A percentile compares a stretch with the other conserved stretches of the same genome.
Evolutionary conservation across 495 filamentous ascomycete species (phyloP).

Genomic region (Glonium stellatum): DNA sequence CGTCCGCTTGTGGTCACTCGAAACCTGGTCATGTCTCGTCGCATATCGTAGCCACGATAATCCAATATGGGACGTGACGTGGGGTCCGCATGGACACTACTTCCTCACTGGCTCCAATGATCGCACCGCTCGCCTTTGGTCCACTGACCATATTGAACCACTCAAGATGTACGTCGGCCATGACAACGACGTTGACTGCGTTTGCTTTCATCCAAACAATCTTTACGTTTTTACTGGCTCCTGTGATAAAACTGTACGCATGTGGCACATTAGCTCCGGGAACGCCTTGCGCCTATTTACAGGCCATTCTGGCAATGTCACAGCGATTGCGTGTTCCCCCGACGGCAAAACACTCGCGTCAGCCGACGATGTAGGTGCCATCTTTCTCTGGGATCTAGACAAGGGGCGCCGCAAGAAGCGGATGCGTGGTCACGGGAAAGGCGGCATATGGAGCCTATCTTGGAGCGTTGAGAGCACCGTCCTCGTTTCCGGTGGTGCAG

Average conservation of each 20-base stretch:
- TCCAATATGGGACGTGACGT: constrained; percentile 79
- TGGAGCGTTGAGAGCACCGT: constrained; percentile 87
- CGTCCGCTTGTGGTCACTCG: constrained; percentile 85
- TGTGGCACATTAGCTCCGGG: constrained; percentile 90
- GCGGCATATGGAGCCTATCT: constrained; percentile 84
- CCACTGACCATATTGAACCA: constrained; percentile 83
- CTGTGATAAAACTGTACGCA: constrained; percentile 82
- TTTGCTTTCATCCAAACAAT: constrained; percentile 89
- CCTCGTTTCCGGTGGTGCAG: constrained; percentile 81
- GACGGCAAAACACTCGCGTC: constrained; percentile 83
- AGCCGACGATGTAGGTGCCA: constrained; percentile 75
- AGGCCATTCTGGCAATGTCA: constrained; percentile 80
- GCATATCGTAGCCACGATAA: constrained; percentile 87
- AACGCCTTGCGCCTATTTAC: constrained; percentile 84
- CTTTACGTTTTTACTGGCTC: constrained; percentile 87
- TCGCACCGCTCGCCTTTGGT: constrained; percentile 83
- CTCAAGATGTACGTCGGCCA: constrained; percentile 85
- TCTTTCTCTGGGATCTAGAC: constrained; percentile 87
- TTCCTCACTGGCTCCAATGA: constrained; percentile 83
- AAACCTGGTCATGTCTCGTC: constrained; percentile 80
- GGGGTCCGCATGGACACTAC: constrained; percentile 93
- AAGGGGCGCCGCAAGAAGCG: constrained; percentile 77
- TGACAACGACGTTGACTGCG: constrained; percentile 74
- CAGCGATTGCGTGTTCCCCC: constrained; percentile 72
- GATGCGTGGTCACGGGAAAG: constrained; percentile 88